A percentile compares a stretch with the other conserved stretches of the same genome.
These are phyloP conservation scores for Phoma herbarum DNA, from an alignment of 2,329 filamentous ascomycete genomes.

Conservation along the genomic window DNA sequence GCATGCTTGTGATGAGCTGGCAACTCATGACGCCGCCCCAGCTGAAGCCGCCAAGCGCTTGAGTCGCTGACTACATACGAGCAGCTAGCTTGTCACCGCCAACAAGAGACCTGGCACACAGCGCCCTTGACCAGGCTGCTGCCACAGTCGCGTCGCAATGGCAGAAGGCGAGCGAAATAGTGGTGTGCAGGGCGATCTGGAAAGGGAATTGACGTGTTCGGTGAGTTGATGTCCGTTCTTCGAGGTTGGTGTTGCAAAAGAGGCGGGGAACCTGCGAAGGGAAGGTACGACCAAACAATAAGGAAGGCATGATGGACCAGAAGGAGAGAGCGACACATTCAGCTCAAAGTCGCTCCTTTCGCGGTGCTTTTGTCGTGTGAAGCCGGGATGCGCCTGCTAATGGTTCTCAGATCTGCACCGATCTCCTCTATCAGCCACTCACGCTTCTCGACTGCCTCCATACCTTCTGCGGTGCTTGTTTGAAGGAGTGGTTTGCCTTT, in stretches of 20 bases:
- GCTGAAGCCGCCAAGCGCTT: conserved; percentile 22
- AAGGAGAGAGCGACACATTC: neutral
- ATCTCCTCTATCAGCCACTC: conserved; percentile 88
- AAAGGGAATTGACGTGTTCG: conserved; percentile 94
- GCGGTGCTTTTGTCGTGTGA: conserved; percentile 6
- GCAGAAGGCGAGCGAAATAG: conserved; percentile 48
- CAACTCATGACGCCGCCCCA: conserved; percentile 23
- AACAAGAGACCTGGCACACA: conserved; percentile 9
- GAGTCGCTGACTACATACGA: conserved; percentile 24
- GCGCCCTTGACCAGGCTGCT: conserved; percentile 10
- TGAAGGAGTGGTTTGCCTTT: conserved; percentile 95
- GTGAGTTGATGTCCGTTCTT: conserved; percentile 64
- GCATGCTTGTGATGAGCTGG: conserved; percentile 23
- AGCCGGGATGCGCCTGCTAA: conserved; percentile 36
- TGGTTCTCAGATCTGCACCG: conserved; percentile 83
- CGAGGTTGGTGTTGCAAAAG: conserved; percentile 19
- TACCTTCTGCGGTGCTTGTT: conserved; percentile 93
- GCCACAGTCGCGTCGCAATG: conserved; percentile 34
- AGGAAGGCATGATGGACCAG: neutral
- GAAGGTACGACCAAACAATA: conserved; percentile 3
- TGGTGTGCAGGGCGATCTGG: conserved; percentile 71
- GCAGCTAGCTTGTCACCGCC: conserved; percentile 21
- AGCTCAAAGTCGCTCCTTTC: neutral
- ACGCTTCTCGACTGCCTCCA: conserved; percentile 93
- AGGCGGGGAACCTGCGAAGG: conserved; percentile 10